Base-by-base conservation (phyloP, 805 yeast species). In the Saccharomycodes ludwigii region DNA sequence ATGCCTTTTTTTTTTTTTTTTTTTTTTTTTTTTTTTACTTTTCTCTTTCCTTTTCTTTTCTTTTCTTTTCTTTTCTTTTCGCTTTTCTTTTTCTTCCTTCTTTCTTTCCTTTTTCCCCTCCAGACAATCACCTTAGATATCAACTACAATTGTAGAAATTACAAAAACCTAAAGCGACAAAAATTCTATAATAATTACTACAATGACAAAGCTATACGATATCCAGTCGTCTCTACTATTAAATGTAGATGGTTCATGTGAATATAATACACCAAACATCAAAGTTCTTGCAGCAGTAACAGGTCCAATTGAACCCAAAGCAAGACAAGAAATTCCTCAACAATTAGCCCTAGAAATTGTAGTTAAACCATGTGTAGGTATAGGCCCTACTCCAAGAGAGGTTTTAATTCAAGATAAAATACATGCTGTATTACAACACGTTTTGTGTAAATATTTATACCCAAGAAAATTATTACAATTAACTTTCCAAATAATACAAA, bases 271-370 rank as follows among this genome's bases (percentile, higher is more conserved):
- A n/a, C 71, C 68, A 2, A 52, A 52, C 12, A 71, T 79, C 1
- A 68, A 68, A 35, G 74, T 80, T 3, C 56, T 86, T 2, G 72
- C 77, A 26, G 74, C 95, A 0, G 86, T 88, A 1, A 69, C 86
- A 1, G 98, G 98, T 0, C 98, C 98, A 0, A 68, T 88, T 19
- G 96, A 88, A 46, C 76, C 83, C 8, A 78, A 76, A 50, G 56
- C 72, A 10, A 69, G 88, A 43, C 94, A 85, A 48, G 97, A 88
- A 50, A 54, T 76, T 21, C 95, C 96, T 8, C 76, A 80, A 11
- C 61, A 66, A 27, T 77, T 88, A 11, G 74, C 82, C 12, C 52
- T 91, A 12, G 95, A 85, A 52, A 67, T 91, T 6, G 68, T 73
- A 14, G 74, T 86, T 2, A 63, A 85, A 24, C 95, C 97, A 1